phyloP scores from a whole-genome alignment of 371 early-diverging fungal species.

The Basidiobolus meristosporus region DNA sequence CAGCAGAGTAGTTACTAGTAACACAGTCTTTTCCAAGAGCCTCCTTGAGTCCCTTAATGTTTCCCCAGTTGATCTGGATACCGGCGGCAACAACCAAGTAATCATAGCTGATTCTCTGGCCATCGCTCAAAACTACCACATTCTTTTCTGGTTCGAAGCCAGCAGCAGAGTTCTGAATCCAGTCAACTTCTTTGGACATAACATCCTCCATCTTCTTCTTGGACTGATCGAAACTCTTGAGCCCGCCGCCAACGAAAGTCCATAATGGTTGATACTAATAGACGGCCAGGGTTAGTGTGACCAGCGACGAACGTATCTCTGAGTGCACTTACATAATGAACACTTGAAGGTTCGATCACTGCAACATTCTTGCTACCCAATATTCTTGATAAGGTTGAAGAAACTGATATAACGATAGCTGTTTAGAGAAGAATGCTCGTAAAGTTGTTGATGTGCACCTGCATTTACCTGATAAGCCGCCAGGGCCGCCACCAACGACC shows the following conservation, averaged over 20 bases:
- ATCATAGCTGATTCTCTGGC: conserved; percentile 47
- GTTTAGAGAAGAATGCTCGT: not conserved
- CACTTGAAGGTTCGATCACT: conserved; percentile 55
- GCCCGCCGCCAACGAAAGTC: conserved; percentile 77
- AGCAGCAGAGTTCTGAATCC: conserved; percentile 52
- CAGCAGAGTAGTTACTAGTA: conserved; percentile 59
- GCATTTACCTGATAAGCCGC: conserved; percentile 31
- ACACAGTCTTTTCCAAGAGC: conserved; percentile 67
- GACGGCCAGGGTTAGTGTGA: not conserved
- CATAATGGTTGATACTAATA: conserved; percentile 70
- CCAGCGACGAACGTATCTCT: not conserved
- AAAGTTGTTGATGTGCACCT: not conserved
- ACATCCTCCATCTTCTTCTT: conserved; percentile 40
- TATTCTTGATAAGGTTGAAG: conserved; percentile 33
- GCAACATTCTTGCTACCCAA: conserved; percentile 53
- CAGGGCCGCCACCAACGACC: conserved; percentile 44
- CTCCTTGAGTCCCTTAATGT: conserved; percentile 53
- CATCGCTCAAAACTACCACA: conserved; percentile 39
- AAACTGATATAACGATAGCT: conserved; percentile 13
- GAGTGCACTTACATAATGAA: conserved; percentile 43
- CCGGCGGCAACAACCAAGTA: conserved; percentile 79
- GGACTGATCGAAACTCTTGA: conserved; percentile 55
- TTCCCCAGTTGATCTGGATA: conserved; percentile 59
- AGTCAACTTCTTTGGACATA: conserved; percentile 49
- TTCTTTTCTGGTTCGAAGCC: conserved; percentile 48